Conservation (phyloP, 805 yeast genomes). For the Sugiyamaella lignohabitans region DNA sequence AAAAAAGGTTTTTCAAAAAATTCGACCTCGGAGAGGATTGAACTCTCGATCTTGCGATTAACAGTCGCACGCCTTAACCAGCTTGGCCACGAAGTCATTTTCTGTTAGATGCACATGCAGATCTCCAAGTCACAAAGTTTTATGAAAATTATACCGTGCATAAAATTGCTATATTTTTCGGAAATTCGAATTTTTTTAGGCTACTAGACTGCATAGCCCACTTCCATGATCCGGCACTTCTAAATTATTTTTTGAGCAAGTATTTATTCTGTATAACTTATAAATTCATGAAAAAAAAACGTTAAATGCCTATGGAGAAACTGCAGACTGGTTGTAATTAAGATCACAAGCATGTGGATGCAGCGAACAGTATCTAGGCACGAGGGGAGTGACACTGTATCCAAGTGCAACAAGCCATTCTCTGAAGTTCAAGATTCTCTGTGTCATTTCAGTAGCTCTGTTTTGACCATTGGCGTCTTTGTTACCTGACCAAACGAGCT, state of each 20-base stretch:
- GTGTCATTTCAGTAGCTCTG: constrained; percentile 31
- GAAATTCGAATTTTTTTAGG: no score
- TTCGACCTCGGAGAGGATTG: constrained; percentile 22
- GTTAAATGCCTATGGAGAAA: constrained; percentile 3
- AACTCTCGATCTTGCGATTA: constrained; percentile 24
- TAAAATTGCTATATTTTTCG: no score
- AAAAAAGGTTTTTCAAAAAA: constrained; percentile 3
- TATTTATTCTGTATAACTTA: no score
- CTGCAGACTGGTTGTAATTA: constrained; percentile 16
- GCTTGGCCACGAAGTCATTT: constrained; percentile 20
- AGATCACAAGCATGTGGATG: constrained; percentile 38
- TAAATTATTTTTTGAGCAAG: no score
- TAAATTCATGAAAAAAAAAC: no score
- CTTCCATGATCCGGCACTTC: no score
- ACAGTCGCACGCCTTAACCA: constrained; percentile 24
- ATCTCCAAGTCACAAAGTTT: no score
- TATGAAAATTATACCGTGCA: no score
- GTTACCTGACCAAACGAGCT: constrained; percentile 39
- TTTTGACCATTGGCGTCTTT: constrained; percentile 27
- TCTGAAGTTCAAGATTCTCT: constrained; percentile 36
- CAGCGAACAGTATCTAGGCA: constrained; percentile 34
- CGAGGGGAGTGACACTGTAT: constrained; percentile 32
- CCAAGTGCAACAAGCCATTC: constrained; percentile 37
- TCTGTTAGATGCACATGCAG: no score
- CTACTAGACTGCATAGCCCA: no score